phyloP scores from a whole-genome alignment of 495 filamentous ascomycete species.

The Podospora conica region DNA sequence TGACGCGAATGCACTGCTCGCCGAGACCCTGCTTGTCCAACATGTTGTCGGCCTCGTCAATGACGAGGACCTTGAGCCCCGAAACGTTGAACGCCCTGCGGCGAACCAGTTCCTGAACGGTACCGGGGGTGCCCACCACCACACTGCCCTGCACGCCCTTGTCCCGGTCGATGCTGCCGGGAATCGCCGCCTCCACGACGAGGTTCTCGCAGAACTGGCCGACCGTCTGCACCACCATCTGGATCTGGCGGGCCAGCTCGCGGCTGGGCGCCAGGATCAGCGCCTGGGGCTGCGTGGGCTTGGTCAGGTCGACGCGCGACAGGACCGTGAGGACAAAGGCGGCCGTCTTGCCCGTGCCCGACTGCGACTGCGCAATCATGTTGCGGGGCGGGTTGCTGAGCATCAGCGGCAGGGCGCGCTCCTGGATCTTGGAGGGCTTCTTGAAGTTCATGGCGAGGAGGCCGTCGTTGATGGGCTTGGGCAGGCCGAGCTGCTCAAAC shows the following conservation, averaged over 20 bases:
- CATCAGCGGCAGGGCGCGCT: constrained; percentile 82
- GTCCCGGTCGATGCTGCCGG: constrained; percentile 58
- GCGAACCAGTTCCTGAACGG: constrained; percentile 78
- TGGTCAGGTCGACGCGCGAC: constrained; percentile 66
- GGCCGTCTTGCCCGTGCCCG: constrained; percentile 96
- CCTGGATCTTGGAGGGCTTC: constrained; percentile 96
- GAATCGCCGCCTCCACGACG: constrained; percentile 70
- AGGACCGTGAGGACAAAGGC: constrained; percentile 92
- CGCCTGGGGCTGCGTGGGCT: constrained; percentile 69
- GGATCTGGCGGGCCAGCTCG: constrained; percentile 91
- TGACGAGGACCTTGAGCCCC: constrained; percentile 67
- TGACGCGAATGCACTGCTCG: constrained; percentile 88
- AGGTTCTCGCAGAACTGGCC: constrained; percentile 72
- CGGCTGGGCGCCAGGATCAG: constrained; percentile 87
- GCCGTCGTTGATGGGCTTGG: constrained; percentile 44
- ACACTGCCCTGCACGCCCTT: constrained; percentile 61
- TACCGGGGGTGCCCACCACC: constrained; percentile 91
- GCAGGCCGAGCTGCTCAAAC: constrained; percentile 81
- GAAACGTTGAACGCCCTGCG: constrained; percentile 58
- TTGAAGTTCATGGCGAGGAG: constrained; percentile 79
- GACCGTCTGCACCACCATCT: constrained; percentile 73
- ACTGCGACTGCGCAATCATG: constrained; percentile 96
- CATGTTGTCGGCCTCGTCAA: constrained; percentile 98
- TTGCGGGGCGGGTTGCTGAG: constrained; percentile 76
- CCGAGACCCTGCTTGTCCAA: constrained; percentile 86